Evolutionary conservation across 2,329 filamentous ascomycete genomes (phyloP), one percentile per base, ranked within the genome.

Genomic region (Cryphonectria parasitica): DNA sequence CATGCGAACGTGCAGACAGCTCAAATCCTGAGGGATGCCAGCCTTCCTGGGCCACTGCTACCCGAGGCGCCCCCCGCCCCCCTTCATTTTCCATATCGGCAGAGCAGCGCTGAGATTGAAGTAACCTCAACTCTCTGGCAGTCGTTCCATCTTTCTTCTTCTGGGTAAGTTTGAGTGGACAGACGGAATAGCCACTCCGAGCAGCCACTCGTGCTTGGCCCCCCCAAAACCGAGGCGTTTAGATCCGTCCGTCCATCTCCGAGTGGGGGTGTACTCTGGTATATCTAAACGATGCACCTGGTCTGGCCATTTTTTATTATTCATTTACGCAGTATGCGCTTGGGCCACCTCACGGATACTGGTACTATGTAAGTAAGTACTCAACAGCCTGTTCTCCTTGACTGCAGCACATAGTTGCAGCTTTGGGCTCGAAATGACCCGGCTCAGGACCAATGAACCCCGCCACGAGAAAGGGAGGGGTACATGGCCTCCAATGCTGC

Each of bases 401-500:
- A 34, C 34, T 61, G 58, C 31, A 19, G 34, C 58, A 39, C 58
- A 36, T 22, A 61, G 34, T 25, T 61, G 58, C 58, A 61, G 34
- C 54, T 28, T 17, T 31, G 13, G 25, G 25, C 54, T 4, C 25
- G 28, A 17, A 5, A 31, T 13, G 10, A 17, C 54, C 54, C 31
- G 39, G 28, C 58, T n/a, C 58, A n/a, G 11, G 15, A n/a, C n/a
- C n/a, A n/a, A n/a, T 22, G 31, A 39, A n/a, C 58, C 58, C 58
- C 58, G 58, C 58, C 34, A 45, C 43, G n/a, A 28, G 36, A 22
- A 19, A 34, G 31, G 60, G 45, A n/a, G 45, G 45, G 10, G 45
- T 10, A 49, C 13, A 62, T 62, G 60, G 34, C 60, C 22, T 62
- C 34, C 61, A 64, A 64, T 45, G 58, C 58, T 64, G 61, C n/a